Percentiles rank a stretch among this genome's conserved stretches.
phyloP scores from a whole-genome alignment of 768 basidiomycete species.

The Boletus vinaceobasis region DNA sequence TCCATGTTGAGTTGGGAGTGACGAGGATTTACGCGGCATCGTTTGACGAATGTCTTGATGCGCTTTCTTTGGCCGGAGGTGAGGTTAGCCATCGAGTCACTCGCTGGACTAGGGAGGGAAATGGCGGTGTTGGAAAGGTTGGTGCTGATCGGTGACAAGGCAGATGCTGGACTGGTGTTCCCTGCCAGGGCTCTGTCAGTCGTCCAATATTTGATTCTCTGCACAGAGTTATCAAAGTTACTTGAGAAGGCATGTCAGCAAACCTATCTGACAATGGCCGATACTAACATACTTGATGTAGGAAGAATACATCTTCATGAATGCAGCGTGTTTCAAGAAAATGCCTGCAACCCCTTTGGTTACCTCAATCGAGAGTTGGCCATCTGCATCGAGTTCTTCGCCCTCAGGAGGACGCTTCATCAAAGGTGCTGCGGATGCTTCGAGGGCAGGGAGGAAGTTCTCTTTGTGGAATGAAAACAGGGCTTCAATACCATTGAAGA shows the following conservation, averaged over 20 bases:
- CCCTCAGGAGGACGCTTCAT: slow-evolving; percentile 47
- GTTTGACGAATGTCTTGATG: slow-evolving; percentile 85
- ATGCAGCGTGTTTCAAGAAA: slow-evolving; percentile 91
- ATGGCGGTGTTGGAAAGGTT: slow-evolving; percentile 54
- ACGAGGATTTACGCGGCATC: slow-evolving; percentile 82
- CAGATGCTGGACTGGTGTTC: slow-evolving; percentile 34
- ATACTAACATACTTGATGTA: slow-evolving; percentile 82
- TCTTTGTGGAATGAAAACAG: slow-evolving; percentile 90
- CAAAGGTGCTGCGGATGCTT: slow-evolving; percentile 69
- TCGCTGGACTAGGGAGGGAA: slow-evolving; percentile 40
- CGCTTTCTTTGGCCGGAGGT: slow-evolving; percentile 83
- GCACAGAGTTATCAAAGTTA: slow-evolving; percentile 91
- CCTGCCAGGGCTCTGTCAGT: slow-evolving; percentile 47
- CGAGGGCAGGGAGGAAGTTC: slow-evolving; percentile 88
- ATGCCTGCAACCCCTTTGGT: slow-evolving; percentile 82
- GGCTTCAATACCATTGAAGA: slow-evolving; percentile 87
- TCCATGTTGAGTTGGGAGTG: slow-evolving; percentile 95
- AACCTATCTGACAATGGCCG: slow-evolving; percentile 1
- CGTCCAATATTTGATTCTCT: slow-evolving; percentile 85
- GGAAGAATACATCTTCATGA: slow-evolving; percentile 98
- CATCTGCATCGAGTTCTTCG: slow-evolving; percentile 61
- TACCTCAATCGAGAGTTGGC: slow-evolving; percentile 67
- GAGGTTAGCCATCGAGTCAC: slow-evolving; percentile 50
- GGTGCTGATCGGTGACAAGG: slow-evolving; percentile 53
- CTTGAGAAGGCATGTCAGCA: slow-evolving; percentile 38